phyloP scores from a whole-genome alignment of 169 alveolate genomes.

The Eimeria falciformis region DNA sequence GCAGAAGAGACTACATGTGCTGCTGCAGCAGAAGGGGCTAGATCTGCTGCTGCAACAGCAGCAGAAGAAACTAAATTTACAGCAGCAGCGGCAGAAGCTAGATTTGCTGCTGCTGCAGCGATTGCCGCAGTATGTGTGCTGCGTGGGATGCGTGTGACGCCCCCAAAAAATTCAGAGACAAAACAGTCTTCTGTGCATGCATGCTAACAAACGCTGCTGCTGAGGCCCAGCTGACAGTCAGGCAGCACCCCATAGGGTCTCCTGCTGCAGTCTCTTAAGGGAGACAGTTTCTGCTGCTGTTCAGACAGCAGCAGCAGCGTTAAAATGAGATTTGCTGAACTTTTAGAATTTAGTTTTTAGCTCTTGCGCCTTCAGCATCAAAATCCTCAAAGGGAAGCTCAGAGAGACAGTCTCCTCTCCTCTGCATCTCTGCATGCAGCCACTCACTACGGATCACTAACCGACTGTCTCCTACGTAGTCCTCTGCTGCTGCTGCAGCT shows the following conservation, averaged over 20 bases:
- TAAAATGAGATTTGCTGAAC: not conserved
- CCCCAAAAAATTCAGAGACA: too few relatives aligned
- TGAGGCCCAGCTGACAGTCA: too few relatives aligned
- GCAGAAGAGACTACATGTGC: not conserved
- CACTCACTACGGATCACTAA: not conserved
- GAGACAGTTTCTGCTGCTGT: not conserved
- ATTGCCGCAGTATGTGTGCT: too few relatives aligned
- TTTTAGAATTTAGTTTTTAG: not conserved
- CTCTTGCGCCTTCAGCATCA: conserved; percentile 20
- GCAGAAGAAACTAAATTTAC: not conserved
- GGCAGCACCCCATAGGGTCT: too few relatives aligned
- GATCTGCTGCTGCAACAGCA: not conserved
- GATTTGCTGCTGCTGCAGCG: not conserved
- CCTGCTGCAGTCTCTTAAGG: not conserved
- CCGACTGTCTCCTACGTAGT: conserved; percentile 5
- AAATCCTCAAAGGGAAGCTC: not conserved
- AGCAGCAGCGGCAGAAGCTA: not conserved
- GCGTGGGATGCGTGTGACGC: too few relatives aligned
- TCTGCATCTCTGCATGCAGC: conserved; percentile 32
- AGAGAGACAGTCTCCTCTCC: not conserved
- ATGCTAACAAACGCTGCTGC: too few relatives aligned
- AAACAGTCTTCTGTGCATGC: too few relatives aligned
- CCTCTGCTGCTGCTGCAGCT: conserved; percentile 1
- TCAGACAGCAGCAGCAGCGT: conserved; percentile 6
- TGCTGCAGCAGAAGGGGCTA: not conserved